Percentiles rank a stretch among this genome's conserved stretches.
Evolutionary conservation across 768 basidiomycete genomes (phyloP).

Genomic region (Russula ochroleuca): DNA sequence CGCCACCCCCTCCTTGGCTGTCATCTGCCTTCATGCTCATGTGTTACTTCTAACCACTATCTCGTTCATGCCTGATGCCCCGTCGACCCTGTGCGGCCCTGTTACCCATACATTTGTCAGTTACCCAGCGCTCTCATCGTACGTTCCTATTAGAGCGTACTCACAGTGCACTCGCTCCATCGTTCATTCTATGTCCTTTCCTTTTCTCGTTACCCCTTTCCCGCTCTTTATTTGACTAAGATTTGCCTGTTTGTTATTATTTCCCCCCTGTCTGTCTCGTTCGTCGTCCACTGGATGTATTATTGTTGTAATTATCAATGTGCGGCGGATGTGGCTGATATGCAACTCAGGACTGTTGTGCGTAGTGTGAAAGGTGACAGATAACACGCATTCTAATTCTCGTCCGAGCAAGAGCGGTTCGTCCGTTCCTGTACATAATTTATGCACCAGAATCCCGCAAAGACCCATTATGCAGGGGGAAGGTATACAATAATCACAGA

Average conservation of each 20-base stretch:
- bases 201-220: neutral
- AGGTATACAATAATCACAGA: conserved; percentile 22
- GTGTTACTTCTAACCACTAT: conserved; percentile 17
- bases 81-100: conserved; percentile 12
- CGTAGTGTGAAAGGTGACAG: neutral
- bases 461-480: neutral
- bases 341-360: conserved; percentile 26
- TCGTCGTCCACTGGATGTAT: conserved; percentile 28
- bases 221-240: conserved; percentile 21
- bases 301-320: conserved; percentile 28
- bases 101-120: conserved; percentile 24
- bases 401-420: neutral
- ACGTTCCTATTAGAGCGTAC: conserved; percentile 4
- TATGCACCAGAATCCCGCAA: neutral
- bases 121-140: conserved; percentile 27
- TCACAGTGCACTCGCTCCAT: conserved; percentile 6
- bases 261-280: conserved; percentile 16
- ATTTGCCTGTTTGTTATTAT: conserved; percentile 10
- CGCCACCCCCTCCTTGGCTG: conserved; percentile 9
- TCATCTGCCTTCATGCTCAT: conserved; percentile 16
- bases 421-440: neutral
- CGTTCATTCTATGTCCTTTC: conserved; percentile 14
- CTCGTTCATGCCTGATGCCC: conserved; percentile 14
- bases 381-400: neutral
- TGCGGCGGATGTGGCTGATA: conserved; percentile 21